These are phyloP conservation scores for Saccharomyces hybrid DNA, from an alignment of 1,139 yeast species.

Conservation along the genomic window DNA sequence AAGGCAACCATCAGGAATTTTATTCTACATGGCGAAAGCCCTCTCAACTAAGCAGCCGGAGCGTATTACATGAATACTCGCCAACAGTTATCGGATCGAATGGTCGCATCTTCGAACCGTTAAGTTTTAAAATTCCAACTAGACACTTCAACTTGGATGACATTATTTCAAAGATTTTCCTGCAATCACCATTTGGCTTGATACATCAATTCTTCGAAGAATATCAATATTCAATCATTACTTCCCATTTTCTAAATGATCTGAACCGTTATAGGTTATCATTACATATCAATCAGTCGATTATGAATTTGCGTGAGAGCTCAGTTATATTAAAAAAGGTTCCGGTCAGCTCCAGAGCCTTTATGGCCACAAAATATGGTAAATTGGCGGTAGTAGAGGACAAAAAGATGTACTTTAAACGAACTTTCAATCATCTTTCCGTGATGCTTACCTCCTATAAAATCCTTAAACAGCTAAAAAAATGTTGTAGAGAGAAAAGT, in stretches of 20 bases:
- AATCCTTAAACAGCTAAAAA: constrained; percentile 1
- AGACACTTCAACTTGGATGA: background rate
- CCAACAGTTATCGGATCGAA: constrained; percentile 17
- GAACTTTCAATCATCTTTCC: constrained; percentile 13
- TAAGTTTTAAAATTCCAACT: background rate
- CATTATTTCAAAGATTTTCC: background rate
- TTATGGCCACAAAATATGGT: constrained; percentile 21
- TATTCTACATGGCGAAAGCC: background rate
- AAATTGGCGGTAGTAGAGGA: constrained; percentile 7
- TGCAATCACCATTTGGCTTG: constrained; percentile 6
- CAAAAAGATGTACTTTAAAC: constrained; percentile 10
- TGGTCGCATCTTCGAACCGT: background rate
- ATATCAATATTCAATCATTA: constrained; percentile 26
- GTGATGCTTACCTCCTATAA: constrained; percentile 10
- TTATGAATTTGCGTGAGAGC: constrained; percentile 14
- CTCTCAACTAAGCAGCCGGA: constrained; percentile 2
- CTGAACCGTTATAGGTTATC: constrained; percentile 10
- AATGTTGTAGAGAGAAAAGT: background rate
- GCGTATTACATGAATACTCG: constrained; percentile 19
- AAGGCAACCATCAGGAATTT: background rate
- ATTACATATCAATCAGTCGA: constrained; percentile 14
- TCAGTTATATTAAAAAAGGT: background rate
- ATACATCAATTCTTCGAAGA: constrained; percentile 23
- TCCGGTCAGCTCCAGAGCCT: background rate
- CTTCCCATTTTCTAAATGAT: constrained; percentile 23